Percentiles rank a stretch among this genome's conserved stretches.
Evolutionary conservation across 768 basidiomycete species (phyloP).

Genomic region (Boletellus sp.): DNA sequence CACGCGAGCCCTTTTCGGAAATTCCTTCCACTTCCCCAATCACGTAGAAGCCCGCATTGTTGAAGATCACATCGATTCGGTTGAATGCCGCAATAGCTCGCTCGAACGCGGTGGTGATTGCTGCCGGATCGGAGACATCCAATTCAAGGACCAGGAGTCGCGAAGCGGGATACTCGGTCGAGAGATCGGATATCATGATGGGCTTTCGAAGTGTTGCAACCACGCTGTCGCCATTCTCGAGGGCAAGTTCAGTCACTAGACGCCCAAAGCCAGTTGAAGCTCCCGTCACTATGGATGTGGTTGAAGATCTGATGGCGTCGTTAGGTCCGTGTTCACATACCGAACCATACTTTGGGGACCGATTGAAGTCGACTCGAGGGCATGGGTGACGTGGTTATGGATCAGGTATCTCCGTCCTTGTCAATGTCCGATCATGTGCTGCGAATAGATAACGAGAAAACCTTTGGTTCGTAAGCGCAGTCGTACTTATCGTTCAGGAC

Average conservation of each 20-base stretch:
- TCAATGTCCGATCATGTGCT: neutral
- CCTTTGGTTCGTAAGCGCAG: neutral
- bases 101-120: conserved; percentile 36
- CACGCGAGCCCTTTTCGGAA: conserved; percentile 80
- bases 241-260: conserved; percentile 30
- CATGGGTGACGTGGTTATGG: neutral
- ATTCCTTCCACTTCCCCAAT: conserved; percentile 69
- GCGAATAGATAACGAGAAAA: neutral
- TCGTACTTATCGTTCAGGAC: neutral
- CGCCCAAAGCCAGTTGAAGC: conserved; percentile 41
- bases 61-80: conserved; percentile 43
- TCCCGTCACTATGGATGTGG: conserved; percentile 37
- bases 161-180: conserved; percentile 26
- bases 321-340: conserved; percentile 6
- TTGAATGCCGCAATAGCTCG: conserved; percentile 34
- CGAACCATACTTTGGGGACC: conserved; percentile 26
- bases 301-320: neutral
- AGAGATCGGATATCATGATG: conserved; percentile 30
- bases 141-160: conserved; percentile 39
- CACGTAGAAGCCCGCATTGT: conserved; percentile 38
- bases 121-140: conserved; percentile 36
- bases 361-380: neutral
- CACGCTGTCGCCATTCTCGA: conserved; percentile 38
- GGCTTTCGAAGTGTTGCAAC: conserved; percentile 46
- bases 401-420: neutral